These are phyloP conservation scores for Neolecta irregularis DNA, from an alignment of 1,139 yeast genomes.

Conservation along the genomic window DNA sequence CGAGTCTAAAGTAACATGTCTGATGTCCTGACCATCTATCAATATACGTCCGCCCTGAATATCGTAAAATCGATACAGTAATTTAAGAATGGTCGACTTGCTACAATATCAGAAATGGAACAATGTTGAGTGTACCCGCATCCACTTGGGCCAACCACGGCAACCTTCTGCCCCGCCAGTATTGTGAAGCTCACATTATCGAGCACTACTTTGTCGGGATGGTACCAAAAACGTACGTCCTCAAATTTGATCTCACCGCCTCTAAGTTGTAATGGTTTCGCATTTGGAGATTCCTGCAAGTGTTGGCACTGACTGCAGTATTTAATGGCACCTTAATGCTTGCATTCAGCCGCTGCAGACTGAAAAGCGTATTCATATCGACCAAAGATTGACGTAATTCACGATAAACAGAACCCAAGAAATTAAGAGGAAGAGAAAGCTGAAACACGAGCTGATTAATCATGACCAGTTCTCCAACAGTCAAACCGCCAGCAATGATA, in stretches of 20 bases:
- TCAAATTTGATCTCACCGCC: conserved; percentile 68
- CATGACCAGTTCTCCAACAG: conserved; percentile 87
- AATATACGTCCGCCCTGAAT: conserved; percentile 60
- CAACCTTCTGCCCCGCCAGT: conserved; percentile 78
- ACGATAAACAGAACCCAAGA: conserved; percentile 15
- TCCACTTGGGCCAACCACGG: conserved; percentile 82
- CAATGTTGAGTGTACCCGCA: conserved; percentile 34
- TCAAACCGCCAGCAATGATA: conserved; percentile 59
- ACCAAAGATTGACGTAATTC: conserved; percentile 16
- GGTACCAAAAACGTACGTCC: conserved; percentile 85
- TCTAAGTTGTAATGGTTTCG: conserved; percentile 39
- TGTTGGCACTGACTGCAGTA: conserved; percentile 14
- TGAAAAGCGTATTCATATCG: conserved; percentile 41
- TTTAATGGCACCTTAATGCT: conserved; percentile 32
- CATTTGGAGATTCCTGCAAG: conserved; percentile 21
- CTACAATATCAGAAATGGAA: conserved; percentile 28
- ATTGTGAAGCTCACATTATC: conserved; percentile 64
- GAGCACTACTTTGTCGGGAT: conserved; percentile 71
- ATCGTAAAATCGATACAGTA: conserved; percentile 83
- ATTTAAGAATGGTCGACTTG: conserved; percentile 71
- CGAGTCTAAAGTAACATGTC: conserved; percentile 58
- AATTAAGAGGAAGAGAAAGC: conserved; percentile 38
- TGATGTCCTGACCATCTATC: conserved; percentile 81
- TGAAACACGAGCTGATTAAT: conserved; percentile 45
- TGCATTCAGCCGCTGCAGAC: conserved; percentile 61